A percentile compares a stretch with the other conserved stretches of the same genome.
phyloP scores from a whole-genome alignment of 305 asterid genomes.

The Ilex paraguariensis region DNA sequence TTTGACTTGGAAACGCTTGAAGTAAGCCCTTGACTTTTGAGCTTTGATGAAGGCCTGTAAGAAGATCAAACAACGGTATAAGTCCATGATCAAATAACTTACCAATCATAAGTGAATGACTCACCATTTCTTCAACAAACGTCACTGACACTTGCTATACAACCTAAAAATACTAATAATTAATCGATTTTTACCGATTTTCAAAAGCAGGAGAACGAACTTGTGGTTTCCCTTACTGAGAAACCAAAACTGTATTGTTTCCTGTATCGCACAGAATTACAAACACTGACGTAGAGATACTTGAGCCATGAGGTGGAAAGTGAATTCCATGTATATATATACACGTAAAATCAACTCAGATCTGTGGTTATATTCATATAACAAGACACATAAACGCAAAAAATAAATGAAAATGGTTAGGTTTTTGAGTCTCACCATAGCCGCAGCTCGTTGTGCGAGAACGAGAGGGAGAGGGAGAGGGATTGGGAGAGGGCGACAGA shows the following conservation, averaged over 20 bases:
- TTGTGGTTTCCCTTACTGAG: neutral
- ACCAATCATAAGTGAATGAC: neutral
- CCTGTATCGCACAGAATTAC: neutral
- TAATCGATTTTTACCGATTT: no score
- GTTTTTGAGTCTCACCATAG: constrained; percentile 33
- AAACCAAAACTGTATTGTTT: neutral
- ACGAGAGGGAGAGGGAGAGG: neutral
- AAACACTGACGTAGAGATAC: neutral
- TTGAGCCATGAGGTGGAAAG: no score
- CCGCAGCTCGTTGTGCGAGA: constrained; percentile 7
- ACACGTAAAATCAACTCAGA: neutral
- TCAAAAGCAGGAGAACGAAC: no score
- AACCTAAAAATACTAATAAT: no score
- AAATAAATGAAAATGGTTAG: constrained; percentile 3
- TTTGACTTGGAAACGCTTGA: constrained; percentile 81
- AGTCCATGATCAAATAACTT: neutral
- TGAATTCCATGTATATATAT: no score
- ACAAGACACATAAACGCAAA: neutral
- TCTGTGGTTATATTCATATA: neutral
- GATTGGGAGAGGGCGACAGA: neutral
- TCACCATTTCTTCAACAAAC: neutral
- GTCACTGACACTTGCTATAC: neutral
- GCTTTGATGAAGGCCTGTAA: constrained; percentile 62
- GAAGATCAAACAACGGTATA: neutral
- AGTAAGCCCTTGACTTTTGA: constrained; percentile 73